Percentiles rank a stretch among this genome's conserved stretches.
phyloP scores from a whole-genome alignment of 257 asterid species.

The Asclepias syriaca region DNA sequence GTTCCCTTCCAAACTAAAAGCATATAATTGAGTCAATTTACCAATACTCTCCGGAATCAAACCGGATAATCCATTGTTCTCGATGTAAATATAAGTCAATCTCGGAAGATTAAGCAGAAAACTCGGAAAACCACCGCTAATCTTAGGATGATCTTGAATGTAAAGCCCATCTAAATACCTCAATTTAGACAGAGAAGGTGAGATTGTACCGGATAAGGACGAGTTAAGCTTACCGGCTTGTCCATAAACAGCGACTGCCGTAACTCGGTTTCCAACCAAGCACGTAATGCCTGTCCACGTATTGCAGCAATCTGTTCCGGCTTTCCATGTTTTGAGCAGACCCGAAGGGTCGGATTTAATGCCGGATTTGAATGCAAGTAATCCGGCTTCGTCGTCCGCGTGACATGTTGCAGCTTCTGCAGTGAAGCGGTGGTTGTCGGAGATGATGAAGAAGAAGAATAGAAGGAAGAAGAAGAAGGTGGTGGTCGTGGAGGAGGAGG shows the following conservation, averaged over 20 bases:
- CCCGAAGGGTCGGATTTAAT: constrained; percentile 69
- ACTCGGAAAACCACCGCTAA: constrained; percentile 58
- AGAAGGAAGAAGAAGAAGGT: constrained; percentile 15
- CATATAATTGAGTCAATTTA: constrained; percentile 20
- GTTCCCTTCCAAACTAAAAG: constrained; percentile 49
- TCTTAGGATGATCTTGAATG: constrained; percentile 32
- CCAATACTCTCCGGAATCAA: constrained; percentile 40
- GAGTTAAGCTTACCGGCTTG: constrained; percentile 29
- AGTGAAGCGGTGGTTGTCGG: constrained; percentile 9
- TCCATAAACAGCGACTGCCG: constrained; percentile 23
- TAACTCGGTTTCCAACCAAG: constrained; percentile 42
- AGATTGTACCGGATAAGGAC: constrained; percentile 50
- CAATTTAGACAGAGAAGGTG: constrained; percentile 56
- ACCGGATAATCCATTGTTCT: constrained; percentile 54
- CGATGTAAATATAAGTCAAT: constrained; percentile 33
- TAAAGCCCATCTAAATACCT: constrained; percentile 31
- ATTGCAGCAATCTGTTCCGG: constrained; percentile 67
- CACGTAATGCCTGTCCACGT: constrained; percentile 56
- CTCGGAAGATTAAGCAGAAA: constrained; percentile 34
- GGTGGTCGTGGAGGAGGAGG: background rate
- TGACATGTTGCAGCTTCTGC: constrained; percentile 51
- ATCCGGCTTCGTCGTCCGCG: constrained; percentile 54
- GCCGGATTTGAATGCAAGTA: constrained; percentile 59
- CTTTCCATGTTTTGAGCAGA: constrained; percentile 50
- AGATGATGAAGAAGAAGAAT: constrained; percentile 16